Evolutionary conservation across 2,329 filamentous ascomycete genomes (phyloP), one percentile per base, ranked within the genome.

Genomic region (Colletotrichum plurivorum): DNA sequence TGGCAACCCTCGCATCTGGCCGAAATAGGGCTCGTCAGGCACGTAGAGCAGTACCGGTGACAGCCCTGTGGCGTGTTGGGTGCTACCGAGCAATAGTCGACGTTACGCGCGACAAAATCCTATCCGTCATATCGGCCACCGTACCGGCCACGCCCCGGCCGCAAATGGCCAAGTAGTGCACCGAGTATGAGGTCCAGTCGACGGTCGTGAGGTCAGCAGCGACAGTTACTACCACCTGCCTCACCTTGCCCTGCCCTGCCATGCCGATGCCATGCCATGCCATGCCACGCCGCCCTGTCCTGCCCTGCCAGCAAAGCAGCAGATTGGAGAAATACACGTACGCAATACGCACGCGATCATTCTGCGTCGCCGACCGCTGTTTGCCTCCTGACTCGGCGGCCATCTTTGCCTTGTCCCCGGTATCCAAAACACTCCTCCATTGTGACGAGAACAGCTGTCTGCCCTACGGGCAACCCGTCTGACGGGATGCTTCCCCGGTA

Each of bases 41-140:
- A 66, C 62, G 25, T 51, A 56, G 22, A 13, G 20, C 15, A 25
- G 48, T 48, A 53, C 56, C 56, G 51, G 55, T 46, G n/a, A 62
- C 58, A 43, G 20, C 20, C 49, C 20, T 25, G 46, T 27, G 59
- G 49, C 59, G 39, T 54, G 59, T 53, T 16, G 43, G n/a, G 12
- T n/a, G 20, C 48, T 43, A 39, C 45, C 31, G 12, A 25, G n/a
- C 22, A 45, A 45, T 39, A 39, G 51, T 66, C 51, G 45, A 69
- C 55, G 62, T 66, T 67, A 56, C 62, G 52, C 39, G 39, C 25
- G 39, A 67, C 45, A 22, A 27, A 67, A 67, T 64, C 60, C 46
- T 22, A 63, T 53, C 65, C 51, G 56, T 41, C 67, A 36, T 36
- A 36, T 36, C 31, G 31, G 31, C 31, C 31, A 36, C 31, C 31